These are phyloP conservation scores for Leucocoprinus leucothites DNA, from an alignment of 768 basidiomycete species.

Conservation along the genomic window DNA sequence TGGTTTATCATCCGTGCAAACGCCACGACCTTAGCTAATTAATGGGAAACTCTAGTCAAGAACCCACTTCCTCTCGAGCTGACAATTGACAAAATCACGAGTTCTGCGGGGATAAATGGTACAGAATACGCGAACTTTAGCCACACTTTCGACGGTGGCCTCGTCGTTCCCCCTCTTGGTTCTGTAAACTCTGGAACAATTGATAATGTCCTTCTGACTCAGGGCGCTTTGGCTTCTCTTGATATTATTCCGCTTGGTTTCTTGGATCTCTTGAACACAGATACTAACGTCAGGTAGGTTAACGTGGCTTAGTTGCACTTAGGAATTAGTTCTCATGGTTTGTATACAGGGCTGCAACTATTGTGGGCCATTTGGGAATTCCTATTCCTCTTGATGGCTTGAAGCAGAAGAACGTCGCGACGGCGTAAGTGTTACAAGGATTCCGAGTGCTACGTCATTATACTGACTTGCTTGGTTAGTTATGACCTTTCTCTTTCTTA, in stretches of 20 bases:
- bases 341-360: constrained; percentile 27
- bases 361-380: constrained; percentile 29
- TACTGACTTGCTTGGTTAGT: no score
- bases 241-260: constrained; percentile 51
- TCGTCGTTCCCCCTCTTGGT: constrained; percentile 47
- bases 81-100: constrained; percentile 38
- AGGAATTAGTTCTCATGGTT: background rate
- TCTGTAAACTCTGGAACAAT: constrained; percentile 59
- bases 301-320: background rate
- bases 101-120: constrained; percentile 47
- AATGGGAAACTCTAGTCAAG: constrained; percentile 22
- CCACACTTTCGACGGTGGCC: constrained; percentile 48
- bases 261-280: constrained; percentile 45
- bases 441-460: no score
- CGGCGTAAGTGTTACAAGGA: constrained; percentile 24
- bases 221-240: constrained; percentile 48
- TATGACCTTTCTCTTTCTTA: no score
- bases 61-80: constrained; percentile 45
- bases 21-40: background rate
- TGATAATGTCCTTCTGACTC: constrained; percentile 48
- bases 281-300: constrained; percentile 34
- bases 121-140: constrained; percentile 58
- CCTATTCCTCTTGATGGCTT: constrained; percentile 33
- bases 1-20: constrained; percentile 18
- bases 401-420: constrained; percentile 32